Conservation (phyloP, 2,329 filamentous ascomycete species). For the Pyrenochaeta sp. region DNA sequence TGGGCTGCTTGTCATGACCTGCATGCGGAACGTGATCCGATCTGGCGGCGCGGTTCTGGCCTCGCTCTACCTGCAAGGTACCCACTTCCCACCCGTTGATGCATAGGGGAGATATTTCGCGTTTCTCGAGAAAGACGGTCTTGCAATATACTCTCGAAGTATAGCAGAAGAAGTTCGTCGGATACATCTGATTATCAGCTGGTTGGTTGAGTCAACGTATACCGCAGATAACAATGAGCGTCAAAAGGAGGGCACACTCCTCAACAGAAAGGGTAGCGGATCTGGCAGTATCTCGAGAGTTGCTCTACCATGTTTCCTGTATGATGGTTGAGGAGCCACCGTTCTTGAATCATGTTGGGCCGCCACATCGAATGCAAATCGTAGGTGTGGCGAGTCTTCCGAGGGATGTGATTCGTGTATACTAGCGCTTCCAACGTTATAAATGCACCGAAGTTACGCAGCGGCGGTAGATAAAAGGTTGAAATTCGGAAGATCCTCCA, state of each 20-base stretch:
- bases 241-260: no score
- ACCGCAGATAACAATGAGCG: background rate
- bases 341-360: background rate
- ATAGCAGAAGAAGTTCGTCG: no score
- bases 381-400: conserved; percentile 29
- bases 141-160: background rate
- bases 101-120: conserved; percentile 3
- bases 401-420: conserved; percentile 18
- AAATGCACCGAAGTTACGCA: background rate
- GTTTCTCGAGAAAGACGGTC: background rate
- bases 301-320: background rate
- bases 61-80: conserved; percentile 1
- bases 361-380: background rate
- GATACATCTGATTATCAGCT: no score
- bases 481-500: background rate
- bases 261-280: background rate
- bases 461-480: background rate
- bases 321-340: background rate
- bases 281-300: background rate
- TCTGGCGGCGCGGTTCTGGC: conserved; percentile 7
- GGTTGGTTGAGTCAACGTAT: background rate
- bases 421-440: background rate
- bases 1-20: conserved; percentile 10
- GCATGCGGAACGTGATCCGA: conserved; percentile 17
- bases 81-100: conserved; percentile 12